A percentile compares a stretch with the other conserved stretches of the same genome.
These are phyloP conservation scores for Corynascus novoguineensis DNA, from an alignment of 495 filamentous ascomycete species.

Conservation along the genomic window DNA sequence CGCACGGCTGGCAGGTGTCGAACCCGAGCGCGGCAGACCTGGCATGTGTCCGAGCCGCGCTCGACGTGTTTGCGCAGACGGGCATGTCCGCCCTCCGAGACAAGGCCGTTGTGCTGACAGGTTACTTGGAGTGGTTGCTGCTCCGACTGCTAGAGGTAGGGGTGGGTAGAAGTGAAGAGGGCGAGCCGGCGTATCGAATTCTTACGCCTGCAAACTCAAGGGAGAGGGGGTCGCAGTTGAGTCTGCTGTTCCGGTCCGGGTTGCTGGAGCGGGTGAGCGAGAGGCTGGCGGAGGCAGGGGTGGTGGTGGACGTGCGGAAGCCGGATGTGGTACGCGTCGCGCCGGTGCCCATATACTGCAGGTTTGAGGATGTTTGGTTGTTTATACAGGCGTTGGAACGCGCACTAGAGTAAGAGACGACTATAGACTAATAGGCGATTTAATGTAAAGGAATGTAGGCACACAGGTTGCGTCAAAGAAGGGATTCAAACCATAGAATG, in stretches of 20 bases:
- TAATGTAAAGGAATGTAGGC: too few relatives aligned
- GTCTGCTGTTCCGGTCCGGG: slow-evolving; percentile 60
- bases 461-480: too few relatives aligned
- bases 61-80: slow-evolving; percentile 72
- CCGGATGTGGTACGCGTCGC: slow-evolving; percentile 89
- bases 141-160: not conserved
- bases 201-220: slow-evolving; percentile 71
- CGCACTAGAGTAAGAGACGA: slow-evolving; percentile 37
- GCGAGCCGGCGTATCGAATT: slow-evolving; percentile 56
- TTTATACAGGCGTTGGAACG: slow-evolving; percentile 61
- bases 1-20: slow-evolving; percentile 62
- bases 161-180: slow-evolving; percentile 36
- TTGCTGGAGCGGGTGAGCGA: slow-evolving; percentile 65
- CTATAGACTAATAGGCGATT: too few relatives aligned
- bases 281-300: slow-evolving; percentile 58
- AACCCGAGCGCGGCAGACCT: slow-evolving; percentile 64
- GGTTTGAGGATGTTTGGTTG: slow-evolving; percentile 67
- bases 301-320: slow-evolving; percentile 82
- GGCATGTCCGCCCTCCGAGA: slow-evolving; percentile 61
- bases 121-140: slow-evolving; percentile 71
- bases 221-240: slow-evolving; percentile 82
- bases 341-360: slow-evolving; percentile 86
- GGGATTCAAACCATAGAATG: too few relatives aligned
- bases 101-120: slow-evolving; percentile 71
- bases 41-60: slow-evolving; percentile 64